Evolutionary conservation across 169 alveolate species (phyloP).

Genomic region (Plasmodium gallinaceum): DNA sequence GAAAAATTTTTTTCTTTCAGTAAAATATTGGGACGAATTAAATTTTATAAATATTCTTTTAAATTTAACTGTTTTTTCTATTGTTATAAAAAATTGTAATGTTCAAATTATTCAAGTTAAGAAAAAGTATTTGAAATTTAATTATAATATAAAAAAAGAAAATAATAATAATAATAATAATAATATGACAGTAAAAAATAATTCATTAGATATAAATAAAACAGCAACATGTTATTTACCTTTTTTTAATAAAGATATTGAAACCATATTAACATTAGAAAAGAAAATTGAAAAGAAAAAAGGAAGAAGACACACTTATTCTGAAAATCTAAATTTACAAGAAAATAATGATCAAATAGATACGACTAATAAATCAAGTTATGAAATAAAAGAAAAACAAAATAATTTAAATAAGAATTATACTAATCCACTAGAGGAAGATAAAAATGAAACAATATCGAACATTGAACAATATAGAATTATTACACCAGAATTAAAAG

Average conservation of each 20-base stretch:
- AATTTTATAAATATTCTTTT: conserved; percentile 32
- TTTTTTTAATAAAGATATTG: conserved; percentile 52
- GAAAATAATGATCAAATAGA: not conserved
- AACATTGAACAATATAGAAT: conserved; percentile 9
- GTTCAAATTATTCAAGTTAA: conserved; percentile 50
- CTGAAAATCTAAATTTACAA: not conserved
- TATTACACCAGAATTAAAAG: conserved; percentile 11
- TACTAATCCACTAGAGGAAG: not conserved
- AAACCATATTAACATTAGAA: conserved; percentile 23
- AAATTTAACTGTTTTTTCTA: conserved; percentile 56
- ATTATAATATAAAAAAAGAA: not conserved
- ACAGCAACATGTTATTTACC: conserved; percentile 70
- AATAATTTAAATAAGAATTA: not conserved
- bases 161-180: not conserved
- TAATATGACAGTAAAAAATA: not conserved
- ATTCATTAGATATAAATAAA: conserved; percentile 19
- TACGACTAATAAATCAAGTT: not conserved
- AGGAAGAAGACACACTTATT: conserved; percentile 5
- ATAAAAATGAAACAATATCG: not conserved
- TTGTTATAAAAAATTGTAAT: conserved; percentile 60
- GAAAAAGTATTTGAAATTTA: conserved; percentile 18
- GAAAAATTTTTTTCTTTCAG: conserved; percentile 39
- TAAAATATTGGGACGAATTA: conserved; percentile 37
- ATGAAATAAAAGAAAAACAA: not conserved
- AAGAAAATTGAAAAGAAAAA: conserved; percentile 19